A percentile compares a stretch with the other conserved stretches of the same genome.
phyloP scores from a whole-genome alignment of 176 grass and related monocot species.

The Bonia amplexicaulis region DNA sequence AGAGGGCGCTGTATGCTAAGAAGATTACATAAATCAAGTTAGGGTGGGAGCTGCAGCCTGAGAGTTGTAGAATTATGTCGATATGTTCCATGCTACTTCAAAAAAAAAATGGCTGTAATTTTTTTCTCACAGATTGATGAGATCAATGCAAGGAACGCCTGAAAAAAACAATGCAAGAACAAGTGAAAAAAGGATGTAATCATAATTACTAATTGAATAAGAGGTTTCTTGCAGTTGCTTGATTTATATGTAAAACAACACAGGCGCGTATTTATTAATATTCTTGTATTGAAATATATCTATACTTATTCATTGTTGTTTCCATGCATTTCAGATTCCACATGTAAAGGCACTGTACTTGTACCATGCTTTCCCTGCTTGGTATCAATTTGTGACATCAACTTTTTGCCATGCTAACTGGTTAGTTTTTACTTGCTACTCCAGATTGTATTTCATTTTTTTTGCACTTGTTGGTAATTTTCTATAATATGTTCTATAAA shows the following conservation, averaged over 20 bases:
- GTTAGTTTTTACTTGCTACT: slow-evolving; percentile 45
- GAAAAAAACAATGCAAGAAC: background rate
- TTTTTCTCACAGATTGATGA: background rate
- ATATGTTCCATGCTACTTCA: background rate
- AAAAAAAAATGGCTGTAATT: background rate
- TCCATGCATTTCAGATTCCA: slow-evolving; percentile 52
- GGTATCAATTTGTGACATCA: slow-evolving; percentile 95
- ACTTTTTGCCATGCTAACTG: slow-evolving; percentile 97
- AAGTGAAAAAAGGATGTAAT: background rate
- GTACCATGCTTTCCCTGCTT: slow-evolving; percentile 67
- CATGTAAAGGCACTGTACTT: slow-evolving; percentile 71
- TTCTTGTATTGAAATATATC: background rate
- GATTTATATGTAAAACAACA: background rate
- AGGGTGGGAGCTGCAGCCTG: background rate
- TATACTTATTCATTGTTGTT: slow-evolving; percentile 11
- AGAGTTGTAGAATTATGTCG: background rate
- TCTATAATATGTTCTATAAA: background rate
- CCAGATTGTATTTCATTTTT: background rate
- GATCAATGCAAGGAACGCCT: background rate
- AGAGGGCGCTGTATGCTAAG: background rate
- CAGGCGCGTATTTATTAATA: background rate
- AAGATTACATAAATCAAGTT: background rate
- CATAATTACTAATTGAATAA: background rate
- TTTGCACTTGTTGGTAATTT: slow-evolving; percentile 3
- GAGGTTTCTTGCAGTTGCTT: background rate